These are phyloP conservation scores for Bryum argenteum DNA, from an alignment of 225 moss, liverwort and hornwort genomes.

Conservation along the genomic window DNA sequence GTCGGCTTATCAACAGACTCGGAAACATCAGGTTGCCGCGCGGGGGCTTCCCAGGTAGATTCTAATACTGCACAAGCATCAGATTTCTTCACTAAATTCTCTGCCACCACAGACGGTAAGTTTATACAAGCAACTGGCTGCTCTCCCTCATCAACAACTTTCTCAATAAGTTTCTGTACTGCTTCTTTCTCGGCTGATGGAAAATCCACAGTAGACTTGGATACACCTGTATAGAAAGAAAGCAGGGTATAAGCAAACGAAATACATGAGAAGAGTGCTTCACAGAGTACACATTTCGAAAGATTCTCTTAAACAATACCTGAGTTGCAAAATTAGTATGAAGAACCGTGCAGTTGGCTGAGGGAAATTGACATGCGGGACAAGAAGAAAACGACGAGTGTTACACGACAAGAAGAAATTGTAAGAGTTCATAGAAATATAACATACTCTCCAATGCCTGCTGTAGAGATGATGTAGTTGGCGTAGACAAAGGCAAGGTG, in stretches of 20 bases:
- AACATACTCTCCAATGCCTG: constrained; percentile 54
- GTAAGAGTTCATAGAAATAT: background rate
- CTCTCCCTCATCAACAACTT: constrained; percentile 41
- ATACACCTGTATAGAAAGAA: constrained; percentile 32
- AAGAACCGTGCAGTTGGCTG: background rate
- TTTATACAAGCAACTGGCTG: constrained; percentile 19
- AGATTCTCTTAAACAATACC: background rate
- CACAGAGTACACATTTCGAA: background rate
- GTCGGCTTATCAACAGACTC: constrained; percentile 48
- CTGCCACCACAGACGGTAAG: constrained; percentile 25
- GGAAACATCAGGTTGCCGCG: constrained; percentile 38
- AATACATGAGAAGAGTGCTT: background rate
- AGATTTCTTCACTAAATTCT: constrained; percentile 32
- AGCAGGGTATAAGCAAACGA: background rate
- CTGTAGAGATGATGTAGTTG: constrained; percentile 36
- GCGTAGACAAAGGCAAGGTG: constrained; percentile 14
- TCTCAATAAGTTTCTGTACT: constrained; percentile 31
- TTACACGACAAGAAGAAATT: background rate
- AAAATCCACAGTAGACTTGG: constrained; percentile 32
- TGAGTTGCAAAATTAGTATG: background rate
- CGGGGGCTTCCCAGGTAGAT: constrained; percentile 33
- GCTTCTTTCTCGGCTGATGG: constrained; percentile 32
- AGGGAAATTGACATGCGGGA: background rate
- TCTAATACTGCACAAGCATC: constrained; percentile 33
- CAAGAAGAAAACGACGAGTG: background rate